phyloP scores from a whole-genome alignment of 345 rosid species.

The Lenwebbia sp. region DNA sequence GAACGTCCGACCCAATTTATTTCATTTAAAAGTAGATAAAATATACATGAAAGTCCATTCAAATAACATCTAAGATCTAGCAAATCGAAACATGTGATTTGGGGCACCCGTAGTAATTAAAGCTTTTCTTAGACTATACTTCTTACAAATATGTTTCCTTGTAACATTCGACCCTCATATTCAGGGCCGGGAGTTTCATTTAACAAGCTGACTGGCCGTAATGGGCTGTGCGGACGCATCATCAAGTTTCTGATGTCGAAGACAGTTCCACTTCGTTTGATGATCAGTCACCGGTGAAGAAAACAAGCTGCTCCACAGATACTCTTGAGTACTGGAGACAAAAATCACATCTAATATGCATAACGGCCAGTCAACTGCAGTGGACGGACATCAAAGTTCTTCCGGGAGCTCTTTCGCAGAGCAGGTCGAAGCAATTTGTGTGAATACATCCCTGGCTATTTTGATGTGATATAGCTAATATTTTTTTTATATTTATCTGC shows the following conservation, averaged over 20 bases:
- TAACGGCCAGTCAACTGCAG: conserved; percentile 17
- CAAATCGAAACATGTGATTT: not conserved
- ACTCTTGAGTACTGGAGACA: conserved; percentile 4
- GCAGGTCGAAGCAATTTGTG: conserved; percentile 23
- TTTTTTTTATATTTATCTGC: no score
- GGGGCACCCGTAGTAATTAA: not conserved
- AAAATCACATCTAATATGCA: not conserved
- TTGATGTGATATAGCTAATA: not conserved
- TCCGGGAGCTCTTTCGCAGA: conserved; percentile 20
- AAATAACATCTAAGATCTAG: not conserved
- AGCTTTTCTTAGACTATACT: not conserved
- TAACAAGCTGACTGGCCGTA: no score
- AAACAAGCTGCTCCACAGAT: not conserved
- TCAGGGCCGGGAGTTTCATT: not conserved
- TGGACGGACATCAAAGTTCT: conserved; percentile 7
- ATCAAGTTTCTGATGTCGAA: conserved; percentile 13
- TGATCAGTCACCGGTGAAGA: not conserved
- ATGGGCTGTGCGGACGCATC: conserved; percentile 45
- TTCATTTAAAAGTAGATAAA: not conserved
- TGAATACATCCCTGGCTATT: conserved; percentile 71
- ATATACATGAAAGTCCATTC: not conserved
- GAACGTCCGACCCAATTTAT: not conserved
- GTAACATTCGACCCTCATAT: not conserved
- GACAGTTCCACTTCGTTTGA: conserved; percentile 9
- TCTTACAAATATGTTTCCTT: not conserved